Evolutionary conservation across 2,329 filamentous ascomycete species (phyloP).

Genomic region (Aspergillus brunneoviolaceus): DNA sequence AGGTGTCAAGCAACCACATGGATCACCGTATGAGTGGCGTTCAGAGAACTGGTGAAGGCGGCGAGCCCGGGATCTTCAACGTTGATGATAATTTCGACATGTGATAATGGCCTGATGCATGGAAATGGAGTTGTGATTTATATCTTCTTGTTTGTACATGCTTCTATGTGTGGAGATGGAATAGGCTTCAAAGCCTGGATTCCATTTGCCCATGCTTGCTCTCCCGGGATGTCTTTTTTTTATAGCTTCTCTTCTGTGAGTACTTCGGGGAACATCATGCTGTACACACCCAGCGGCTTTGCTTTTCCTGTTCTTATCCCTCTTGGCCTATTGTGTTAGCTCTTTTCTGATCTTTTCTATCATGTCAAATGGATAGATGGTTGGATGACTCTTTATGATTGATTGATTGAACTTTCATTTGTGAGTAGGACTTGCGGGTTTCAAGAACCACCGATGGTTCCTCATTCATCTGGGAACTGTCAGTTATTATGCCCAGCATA

Average conservation of each 20-base stretch:
- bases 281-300: not conserved
- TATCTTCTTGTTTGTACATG: slow-evolving; percentile 32
- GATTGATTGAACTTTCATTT: slow-evolving; percentile 4
- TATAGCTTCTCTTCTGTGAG: not conserved
- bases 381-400: slow-evolving; percentile 5
- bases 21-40: slow-evolving; percentile 47
- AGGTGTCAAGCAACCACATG: slow-evolving; percentile 28
- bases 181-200: slow-evolving; percentile 22
- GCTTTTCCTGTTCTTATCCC: slow-evolving; percentile 11
- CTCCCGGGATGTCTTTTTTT: not conserved
- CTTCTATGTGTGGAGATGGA: slow-evolving; percentile 19
- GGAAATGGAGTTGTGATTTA: slow-evolving; percentile 38
- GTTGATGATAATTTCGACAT: slow-evolving; percentile 48
- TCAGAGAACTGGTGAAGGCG: slow-evolving; percentile 39
- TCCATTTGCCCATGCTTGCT: slow-evolving; percentile 2
- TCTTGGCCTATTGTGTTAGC: slow-evolving; percentile 8
- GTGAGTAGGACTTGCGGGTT: slow-evolving; percentile 1
- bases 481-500: slow-evolving; percentile 16
- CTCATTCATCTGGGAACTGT: not conserved
- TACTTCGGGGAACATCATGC: not conserved
- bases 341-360: slow-evolving; percentile 2
- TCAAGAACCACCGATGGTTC: not conserved
- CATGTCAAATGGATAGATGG: slow-evolving; percentile 11
- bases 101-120: slow-evolving; percentile 42
- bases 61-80: slow-evolving; percentile 44